A percentile compares a stretch with the other conserved stretches of the same genome.
These are phyloP conservation scores for Amylocarpus encephaloides DNA, from an alignment of 2,329 filamentous ascomycete genomes.

Conservation along the genomic window DNA sequence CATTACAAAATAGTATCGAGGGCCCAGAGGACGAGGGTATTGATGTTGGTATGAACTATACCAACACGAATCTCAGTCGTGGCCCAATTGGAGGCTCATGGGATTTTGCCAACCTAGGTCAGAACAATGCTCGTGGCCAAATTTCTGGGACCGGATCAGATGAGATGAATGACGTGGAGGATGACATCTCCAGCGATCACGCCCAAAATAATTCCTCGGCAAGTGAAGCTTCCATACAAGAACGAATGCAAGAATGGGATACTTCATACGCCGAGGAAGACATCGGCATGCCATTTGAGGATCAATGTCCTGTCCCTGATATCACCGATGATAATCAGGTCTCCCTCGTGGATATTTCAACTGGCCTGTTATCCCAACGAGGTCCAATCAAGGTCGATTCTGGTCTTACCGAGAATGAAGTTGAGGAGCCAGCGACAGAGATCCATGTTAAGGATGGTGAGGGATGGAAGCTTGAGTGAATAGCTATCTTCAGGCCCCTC, in stretches of 20 bases:
- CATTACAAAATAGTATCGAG: slow-evolving; percentile 26
- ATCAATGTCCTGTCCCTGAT: slow-evolving; percentile 26
- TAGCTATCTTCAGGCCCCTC: neutral
- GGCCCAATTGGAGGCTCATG: slow-evolving; percentile 8
- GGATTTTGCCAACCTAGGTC: slow-evolving; percentile 14
- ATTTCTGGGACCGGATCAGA: slow-evolving; percentile 26
- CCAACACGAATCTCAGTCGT: slow-evolving; percentile 5
- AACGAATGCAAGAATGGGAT: slow-evolving; percentile 25
- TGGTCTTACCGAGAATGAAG: slow-evolving; percentile 18
- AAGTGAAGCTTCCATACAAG: slow-evolving; percentile 14
- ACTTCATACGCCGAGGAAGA: slow-evolving; percentile 19
- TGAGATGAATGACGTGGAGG: slow-evolving; percentile 15
- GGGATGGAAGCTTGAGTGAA: slow-evolving; percentile 23
- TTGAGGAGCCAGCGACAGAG: slow-evolving; percentile 27
- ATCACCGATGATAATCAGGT: slow-evolving; percentile 20
- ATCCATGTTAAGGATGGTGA: slow-evolving; percentile 31
- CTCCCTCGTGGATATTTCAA: slow-evolving; percentile 15
- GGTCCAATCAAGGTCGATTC: slow-evolving; percentile 2
- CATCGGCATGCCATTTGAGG: slow-evolving; percentile 15
- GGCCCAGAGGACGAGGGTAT: slow-evolving; percentile 25
- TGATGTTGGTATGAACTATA: slow-evolving; percentile 14
- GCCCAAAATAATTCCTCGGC: slow-evolving; percentile 29
- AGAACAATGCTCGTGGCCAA: slow-evolving; percentile 9
- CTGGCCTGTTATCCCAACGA: slow-evolving; percentile 13
- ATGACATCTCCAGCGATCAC: slow-evolving; percentile 24